Evolutionary conservation across 2,329 filamentous ascomycete species (phyloP), one percentile per base, ranked within the genome.

Genomic region (Conoideocrella luteorostrata): DNA sequence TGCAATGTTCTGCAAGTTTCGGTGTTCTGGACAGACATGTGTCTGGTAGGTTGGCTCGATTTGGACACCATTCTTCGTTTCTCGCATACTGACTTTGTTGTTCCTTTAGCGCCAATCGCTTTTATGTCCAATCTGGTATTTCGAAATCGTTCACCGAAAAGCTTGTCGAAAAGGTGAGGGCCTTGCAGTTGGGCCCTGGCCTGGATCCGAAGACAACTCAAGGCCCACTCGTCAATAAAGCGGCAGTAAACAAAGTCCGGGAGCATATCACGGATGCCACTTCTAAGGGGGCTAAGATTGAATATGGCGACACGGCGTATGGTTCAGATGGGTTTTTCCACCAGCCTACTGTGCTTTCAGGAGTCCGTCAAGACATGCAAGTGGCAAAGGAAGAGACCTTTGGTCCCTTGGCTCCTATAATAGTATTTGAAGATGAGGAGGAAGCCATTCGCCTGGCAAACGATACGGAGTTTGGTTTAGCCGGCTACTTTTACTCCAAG

Each of bases 21-120:
- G 93, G 43, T 88, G 84, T 29, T 94, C 88, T 0, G 93, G 93
- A 26, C 93, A 98, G 72, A 97, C 93, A 0, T 98, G 93, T 63
- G 90, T 97, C 18, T 90, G 86, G n/a, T n/a, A n/a, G n/a, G n/a
- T n/a, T n/a, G n/a, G n/a, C n/a, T n/a, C n/a, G n/a, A n/a, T n/a
- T n/a, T n/a, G n/a, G n/a, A n/a, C n/a, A n/a, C n/a, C n/a, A n/a
- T n/a, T n/a, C n/a, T n/a, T n/a, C n/a, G n/a, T n/a, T n/a, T n/a
- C n/a, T n/a, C n/a, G n/a, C n/a, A n/a, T n/a, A n/a, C n/a, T n/a
- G n/a, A n/a, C n/a, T n/a, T n/a, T n/a, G n/a, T n/a, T n/a, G n/a
- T n/a, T n/a, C n/a, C n/a, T n/a, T n/a, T n/a, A n/a, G n/a, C 57
- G 86, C 86, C 21, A 94, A 94, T 69, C 76, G 88, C 23, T 78